These are phyloP conservation scores for Detonula confervacea DNA, from an alignment of 352 stramenopile genomes.

Conservation along the genomic window DNA sequence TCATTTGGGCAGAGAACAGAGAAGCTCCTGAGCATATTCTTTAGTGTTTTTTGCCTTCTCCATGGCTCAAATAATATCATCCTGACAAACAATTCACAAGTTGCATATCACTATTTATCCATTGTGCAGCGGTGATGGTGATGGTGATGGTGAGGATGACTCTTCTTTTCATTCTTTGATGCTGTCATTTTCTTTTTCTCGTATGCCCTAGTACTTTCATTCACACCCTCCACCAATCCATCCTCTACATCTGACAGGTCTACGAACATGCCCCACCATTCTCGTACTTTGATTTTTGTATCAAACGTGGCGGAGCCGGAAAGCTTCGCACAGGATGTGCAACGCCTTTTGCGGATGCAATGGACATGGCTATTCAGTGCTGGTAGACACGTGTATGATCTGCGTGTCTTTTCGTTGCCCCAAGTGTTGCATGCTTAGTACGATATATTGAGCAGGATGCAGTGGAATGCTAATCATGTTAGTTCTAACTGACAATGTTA, in stretches of 20 bases:
- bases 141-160: conserved; percentile 13
- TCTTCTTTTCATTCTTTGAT: background rate
- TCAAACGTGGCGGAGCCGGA: no score
- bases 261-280: conserved; percentile 46
- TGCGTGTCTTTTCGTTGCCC: conserved; percentile 34
- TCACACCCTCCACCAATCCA: background rate
- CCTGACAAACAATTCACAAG: no score
- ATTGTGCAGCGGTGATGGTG: no score
- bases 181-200: background rate
- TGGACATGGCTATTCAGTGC: background rate
- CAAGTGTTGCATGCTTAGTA: conserved; percentile 34
- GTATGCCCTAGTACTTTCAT: no score
- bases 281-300: background rate
- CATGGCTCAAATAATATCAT: no score
- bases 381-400: conserved; percentile 35
- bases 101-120: background rate
- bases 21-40: no score
- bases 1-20: no score
- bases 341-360: conserved; percentile 2
- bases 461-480: background rate
- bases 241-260: conserved; percentile 25
- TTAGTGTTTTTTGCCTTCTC: no score
- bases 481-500: background rate
- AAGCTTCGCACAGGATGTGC: conserved; percentile 5
- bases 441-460: background rate